Conservation (phyloP, 495 filamentous ascomycete species). For the Neurospora tetraspora region DNA sequence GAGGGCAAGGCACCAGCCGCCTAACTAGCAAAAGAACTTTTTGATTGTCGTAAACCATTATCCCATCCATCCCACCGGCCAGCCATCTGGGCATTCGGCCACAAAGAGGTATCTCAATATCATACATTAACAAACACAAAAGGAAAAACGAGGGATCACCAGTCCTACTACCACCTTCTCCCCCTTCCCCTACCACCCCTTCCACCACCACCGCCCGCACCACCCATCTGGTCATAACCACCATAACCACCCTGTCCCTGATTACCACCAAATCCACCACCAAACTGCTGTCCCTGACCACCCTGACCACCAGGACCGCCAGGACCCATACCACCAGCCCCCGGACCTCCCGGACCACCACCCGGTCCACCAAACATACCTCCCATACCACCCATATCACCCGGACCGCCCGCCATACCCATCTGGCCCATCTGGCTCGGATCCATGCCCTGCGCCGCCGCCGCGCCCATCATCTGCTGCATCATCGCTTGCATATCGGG, state of each 20-base stretch:
- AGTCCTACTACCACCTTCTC: constrained; percentile 17
- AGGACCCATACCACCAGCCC: constrained; percentile 25
- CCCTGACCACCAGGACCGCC: constrained; percentile 35
- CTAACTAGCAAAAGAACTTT: neutral
- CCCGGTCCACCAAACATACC: constrained; percentile 41
- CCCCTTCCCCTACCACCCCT: constrained; percentile 35
- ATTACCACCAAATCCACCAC: constrained; percentile 36
- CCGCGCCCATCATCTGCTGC: constrained; percentile 63
- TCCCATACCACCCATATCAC: constrained; percentile 24
- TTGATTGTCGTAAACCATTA: neutral
- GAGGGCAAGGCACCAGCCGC: neutral
- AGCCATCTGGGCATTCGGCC: neutral
- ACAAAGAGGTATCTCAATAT: neutral
- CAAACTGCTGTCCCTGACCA: constrained; percentile 34
- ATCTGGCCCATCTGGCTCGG: constrained; percentile 63
- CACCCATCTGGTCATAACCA: constrained; percentile 47
- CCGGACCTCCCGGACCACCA: constrained; percentile 37
- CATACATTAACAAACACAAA: neutral
- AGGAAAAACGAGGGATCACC: neutral
- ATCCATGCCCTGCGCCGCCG: constrained; percentile 51
- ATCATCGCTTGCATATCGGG: constrained; percentile 78
- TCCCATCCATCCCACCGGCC: neutral
- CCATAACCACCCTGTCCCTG: constrained; percentile 43
- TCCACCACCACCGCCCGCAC: constrained; percentile 29
- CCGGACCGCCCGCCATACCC: neutral